A percentile compares a stretch with the other conserved stretches of the same genome.
These are phyloP conservation scores for Aspergillus proliferans DNA, from an alignment of 2,329 filamentous ascomycete species.

Conservation along the genomic window DNA sequence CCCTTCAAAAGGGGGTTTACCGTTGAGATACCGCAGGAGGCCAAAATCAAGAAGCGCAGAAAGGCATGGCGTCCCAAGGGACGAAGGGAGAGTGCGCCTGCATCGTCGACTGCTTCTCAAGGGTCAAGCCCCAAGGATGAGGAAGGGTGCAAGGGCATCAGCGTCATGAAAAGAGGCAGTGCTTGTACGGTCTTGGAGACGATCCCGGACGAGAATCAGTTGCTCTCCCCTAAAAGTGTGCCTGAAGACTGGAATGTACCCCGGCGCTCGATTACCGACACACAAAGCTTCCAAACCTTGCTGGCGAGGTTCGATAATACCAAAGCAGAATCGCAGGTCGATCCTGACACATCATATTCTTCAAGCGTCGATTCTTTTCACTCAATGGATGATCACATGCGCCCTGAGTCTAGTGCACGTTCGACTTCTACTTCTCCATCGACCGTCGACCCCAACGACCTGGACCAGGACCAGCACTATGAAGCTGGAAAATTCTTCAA, in stretches of 20 bases:
- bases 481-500: background rate
- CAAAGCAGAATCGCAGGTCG: constrained; percentile 16
- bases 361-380: constrained; percentile 41
- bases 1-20: constrained; percentile 75
- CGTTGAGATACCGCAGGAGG: constrained; percentile 64
- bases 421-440: constrained; percentile 15
- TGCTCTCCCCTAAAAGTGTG: constrained; percentile 5
- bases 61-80: constrained; percentile 62
- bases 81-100: constrained; percentile 34
- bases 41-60: constrained; percentile 59
- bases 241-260: constrained; percentile 7
- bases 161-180: background rate
- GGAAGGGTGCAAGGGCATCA: constrained; percentile 19
- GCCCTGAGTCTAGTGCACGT: constrained; percentile 13
- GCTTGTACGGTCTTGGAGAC: constrained; percentile 17
- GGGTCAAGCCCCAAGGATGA: constrained; percentile 12
- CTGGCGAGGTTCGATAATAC: constrained; percentile 34
- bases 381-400: constrained; percentile 24
- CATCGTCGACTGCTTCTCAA: constrained; percentile 9
- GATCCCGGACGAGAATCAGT: constrained; percentile 14
- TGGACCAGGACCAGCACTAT: background rate
- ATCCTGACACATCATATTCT: constrained; percentile 24
- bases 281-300: constrained; percentile 30
- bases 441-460: constrained; percentile 5
- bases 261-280: constrained; percentile 22